phyloP scores from a whole-genome alignment of 1,139 yeast genomes.

The Blastobotrys petasosporus region DNA sequence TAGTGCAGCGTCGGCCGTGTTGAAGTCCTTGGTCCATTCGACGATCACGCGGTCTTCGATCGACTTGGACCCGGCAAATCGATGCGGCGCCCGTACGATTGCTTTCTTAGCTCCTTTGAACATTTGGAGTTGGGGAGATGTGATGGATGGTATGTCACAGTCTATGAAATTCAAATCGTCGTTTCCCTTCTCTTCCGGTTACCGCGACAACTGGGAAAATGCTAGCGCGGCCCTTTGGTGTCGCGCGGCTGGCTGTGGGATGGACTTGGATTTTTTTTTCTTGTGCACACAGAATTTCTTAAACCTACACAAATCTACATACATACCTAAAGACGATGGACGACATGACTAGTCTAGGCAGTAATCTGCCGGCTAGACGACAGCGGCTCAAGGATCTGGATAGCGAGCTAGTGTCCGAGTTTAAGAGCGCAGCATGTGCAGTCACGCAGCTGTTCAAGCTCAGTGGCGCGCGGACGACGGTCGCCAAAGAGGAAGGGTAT shows the following conservation, averaged over 20 bases:
- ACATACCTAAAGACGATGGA: conserved; percentile 3
- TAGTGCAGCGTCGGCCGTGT: conserved; percentile 42
- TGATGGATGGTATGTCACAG: too few relatives aligned
- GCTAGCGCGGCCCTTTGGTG: too few relatives aligned
- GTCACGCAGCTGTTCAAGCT: conserved; percentile 30
- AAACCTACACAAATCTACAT: too few relatives aligned
- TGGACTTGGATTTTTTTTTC: too few relatives aligned
- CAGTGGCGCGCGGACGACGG: conserved; percentile 23
- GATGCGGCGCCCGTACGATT: conserved; percentile 36
- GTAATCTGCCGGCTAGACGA: conserved; percentile 5
- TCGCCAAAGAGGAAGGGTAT: conserved; percentile 27
- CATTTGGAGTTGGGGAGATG: conserved; percentile 20
- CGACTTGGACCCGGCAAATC: conserved; percentile 29
- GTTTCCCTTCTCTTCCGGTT: too few relatives aligned
- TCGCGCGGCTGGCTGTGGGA: too few relatives aligned
- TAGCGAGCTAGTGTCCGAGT: conserved; percentile 17
- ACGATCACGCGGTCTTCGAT: conserved; percentile 45
- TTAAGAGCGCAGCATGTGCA: conserved; percentile 30
- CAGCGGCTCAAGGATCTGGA: conserved; percentile 9
- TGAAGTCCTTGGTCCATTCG: conserved; percentile 45
- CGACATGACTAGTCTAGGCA: conserved; percentile 4
- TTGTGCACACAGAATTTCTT: too few relatives aligned
- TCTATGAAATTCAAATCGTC: too few relatives aligned
- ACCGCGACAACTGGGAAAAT: too few relatives aligned
- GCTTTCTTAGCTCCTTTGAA: conserved; percentile 36